Conservation (phyloP, 768 basidiomycete genomes). For the Pholiota conissans region DNA sequence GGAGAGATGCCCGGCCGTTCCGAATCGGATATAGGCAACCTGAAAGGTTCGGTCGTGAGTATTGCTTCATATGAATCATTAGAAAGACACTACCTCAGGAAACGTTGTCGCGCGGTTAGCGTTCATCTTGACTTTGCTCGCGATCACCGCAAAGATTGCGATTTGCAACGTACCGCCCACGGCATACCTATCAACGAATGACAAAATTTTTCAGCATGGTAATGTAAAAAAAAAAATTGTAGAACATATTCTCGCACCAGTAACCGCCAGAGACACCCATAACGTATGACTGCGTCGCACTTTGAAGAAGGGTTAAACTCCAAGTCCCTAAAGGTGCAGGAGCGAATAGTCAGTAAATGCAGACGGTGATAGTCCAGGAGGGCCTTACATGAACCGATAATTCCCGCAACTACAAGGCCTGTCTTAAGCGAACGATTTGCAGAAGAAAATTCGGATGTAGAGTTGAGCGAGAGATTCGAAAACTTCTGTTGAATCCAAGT, state of each 20-base stretch:
- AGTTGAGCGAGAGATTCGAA: constrained; percentile 17
- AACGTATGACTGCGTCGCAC: constrained; percentile 18
- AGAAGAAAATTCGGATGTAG: constrained; percentile 20
- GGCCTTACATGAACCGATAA: constrained; percentile 20
- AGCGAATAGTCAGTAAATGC: no score
- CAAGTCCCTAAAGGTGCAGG: constrained; percentile 16
- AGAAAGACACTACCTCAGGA: constrained; percentile 31
- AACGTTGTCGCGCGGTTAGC: constrained; percentile 33
- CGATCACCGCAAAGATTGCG: constrained; percentile 26
- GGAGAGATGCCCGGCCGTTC: constrained; percentile 20
- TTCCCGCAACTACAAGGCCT: constrained; percentile 22
- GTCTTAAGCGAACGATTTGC: constrained; percentile 25
- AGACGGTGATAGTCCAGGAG: background rate
- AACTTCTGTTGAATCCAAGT: constrained; percentile 19
- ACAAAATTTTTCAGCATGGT: background rate
- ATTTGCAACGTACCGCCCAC: constrained; percentile 29
- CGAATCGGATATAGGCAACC: constrained; percentile 22
- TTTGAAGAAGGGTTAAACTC: constrained; percentile 20
- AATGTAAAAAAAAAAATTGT: background rate
- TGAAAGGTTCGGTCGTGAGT: no score
- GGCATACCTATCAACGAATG: constrained; percentile 15
- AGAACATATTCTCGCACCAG: background rate
- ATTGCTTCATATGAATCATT: no score
- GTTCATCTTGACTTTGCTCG: constrained; percentile 33
- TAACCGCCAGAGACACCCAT: constrained; percentile 23